Evolutionary conservation across 148 eudicot genomes (phyloP), one percentile per base, ranked within the genome.

Genomic region (Nepenthes gracilis): DNA sequence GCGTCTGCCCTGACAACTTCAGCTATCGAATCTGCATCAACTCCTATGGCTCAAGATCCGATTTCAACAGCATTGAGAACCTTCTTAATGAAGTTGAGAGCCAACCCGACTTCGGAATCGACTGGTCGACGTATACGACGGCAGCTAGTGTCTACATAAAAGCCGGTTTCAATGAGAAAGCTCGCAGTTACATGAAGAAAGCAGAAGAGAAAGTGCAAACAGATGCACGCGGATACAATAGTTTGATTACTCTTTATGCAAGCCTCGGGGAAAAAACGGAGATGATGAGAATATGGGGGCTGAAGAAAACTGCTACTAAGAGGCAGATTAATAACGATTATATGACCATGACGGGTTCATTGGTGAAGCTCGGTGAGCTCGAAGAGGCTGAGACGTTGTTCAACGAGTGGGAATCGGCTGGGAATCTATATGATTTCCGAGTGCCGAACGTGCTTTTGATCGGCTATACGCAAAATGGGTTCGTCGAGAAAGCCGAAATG

Each of bases 331-430:
- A 83, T 65, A 49, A 70, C 36, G 85, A 78, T 58, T 83, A 80
- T 60, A 53, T 69, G 57, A 67, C 68, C 49, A 69, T 83, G 68
- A 23, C 80, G 54, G 72, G 75, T 36, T 70, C 83, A 56, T 51
- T 80, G 43, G 73, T 78, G 47, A 78, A 80, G 74, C 76, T 83
- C 34, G 72, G 70, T 35, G 74, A 72, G 73, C 51, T 80, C 4
- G 73, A 73, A 47, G 74, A 68, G 65, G 80, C 78, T 4, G 75
- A 78, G 40, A 60, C 7, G 11, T 47, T 80, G 43, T 77, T 80
- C 40, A 54, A 80, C 56, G 79, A 80, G 47, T 83, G 88, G 85
- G 75, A 80, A 58, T 73, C 74, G 12, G 64, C 75, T 40, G 72
- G 64, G 52, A 65, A 58, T 2, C 47, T 36, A 40, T 80, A 77